Conservation (phyloP, 2,329 filamentous ascomycete species). For the Curvularia sp. region DNA sequence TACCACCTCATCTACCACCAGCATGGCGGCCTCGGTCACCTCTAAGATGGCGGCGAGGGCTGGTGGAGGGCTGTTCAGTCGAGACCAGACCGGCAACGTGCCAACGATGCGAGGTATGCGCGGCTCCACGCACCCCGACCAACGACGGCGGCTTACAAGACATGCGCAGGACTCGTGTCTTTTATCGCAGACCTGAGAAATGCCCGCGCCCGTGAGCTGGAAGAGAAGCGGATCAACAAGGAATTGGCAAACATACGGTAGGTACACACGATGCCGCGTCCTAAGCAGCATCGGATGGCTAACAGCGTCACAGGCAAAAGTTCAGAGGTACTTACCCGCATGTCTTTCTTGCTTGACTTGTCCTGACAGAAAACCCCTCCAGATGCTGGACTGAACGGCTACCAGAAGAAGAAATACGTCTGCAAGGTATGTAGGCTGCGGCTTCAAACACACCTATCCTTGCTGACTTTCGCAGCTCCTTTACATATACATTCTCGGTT, state of each 20-base stretch:
- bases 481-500: slow-evolving; percentile 98
- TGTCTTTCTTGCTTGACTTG: slow-evolving; percentile 7
- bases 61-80: slow-evolving; percentile 52
- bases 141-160: slow-evolving; percentile 20
- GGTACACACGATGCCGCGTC: slow-evolving; percentile 39
- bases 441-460: not conserved
- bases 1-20: slow-evolving; percentile 25
- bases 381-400: slow-evolving; percentile 90
- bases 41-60: slow-evolving; percentile 49
- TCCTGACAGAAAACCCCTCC: slow-evolving; percentile 22
- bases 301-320: slow-evolving; percentile 70
- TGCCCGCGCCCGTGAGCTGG: slow-evolving; percentile 89
- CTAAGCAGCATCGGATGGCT: slow-evolving; percentile 26
- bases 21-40: slow-evolving; percentile 33
- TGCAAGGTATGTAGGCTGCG: slow-evolving; percentile 72
- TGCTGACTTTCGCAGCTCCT: slow-evolving; percentile 66
- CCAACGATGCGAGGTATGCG: slow-evolving; percentile 51
- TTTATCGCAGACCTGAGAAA: slow-evolving; percentile 98
- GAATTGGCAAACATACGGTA: slow-evolving; percentile 95
- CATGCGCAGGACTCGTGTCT: slow-evolving; percentile 76
- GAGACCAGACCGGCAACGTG: slow-evolving; percentile 51
- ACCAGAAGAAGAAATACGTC: slow-evolving; percentile 99
- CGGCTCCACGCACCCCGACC: not conserved
- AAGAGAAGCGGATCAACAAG: slow-evolving; percentile 99
- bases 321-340: slow-evolving; percentile 72